Conservation (phyloP, 1,284 basidiomycete species). For the Phellinidium pouzarii region DNA sequence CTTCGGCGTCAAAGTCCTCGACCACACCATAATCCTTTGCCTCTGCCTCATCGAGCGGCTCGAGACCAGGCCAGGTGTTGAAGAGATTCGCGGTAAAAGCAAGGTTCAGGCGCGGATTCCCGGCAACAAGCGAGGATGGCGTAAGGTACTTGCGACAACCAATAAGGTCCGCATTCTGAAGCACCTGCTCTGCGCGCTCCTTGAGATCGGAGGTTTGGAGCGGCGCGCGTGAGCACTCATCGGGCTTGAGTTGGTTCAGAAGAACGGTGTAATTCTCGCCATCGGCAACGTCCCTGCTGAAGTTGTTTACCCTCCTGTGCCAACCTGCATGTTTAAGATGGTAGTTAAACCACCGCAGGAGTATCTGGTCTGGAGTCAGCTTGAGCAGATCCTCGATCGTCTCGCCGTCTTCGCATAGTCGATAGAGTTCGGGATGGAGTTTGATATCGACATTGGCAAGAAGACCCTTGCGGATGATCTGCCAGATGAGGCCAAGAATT, state of each 20-base stretch:
- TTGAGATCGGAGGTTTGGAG: constrained; percentile 81
- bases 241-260: constrained; percentile 91
- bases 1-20: constrained; percentile 98
- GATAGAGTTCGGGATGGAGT: constrained; percentile 93
- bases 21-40: constrained; percentile 78
- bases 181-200: constrained; percentile 84
- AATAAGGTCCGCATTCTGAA: constrained; percentile 90
- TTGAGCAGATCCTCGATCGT: constrained; percentile 93
- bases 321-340: constrained; percentile 95
- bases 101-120: constrained; percentile 97
- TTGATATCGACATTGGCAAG: constrained; percentile 97
- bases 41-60: constrained; percentile 87
- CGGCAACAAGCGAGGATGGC: constrained; percentile 82
- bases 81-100: constrained; percentile 98
- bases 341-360: constrained; percentile 98
- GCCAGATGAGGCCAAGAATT: constrained; percentile 98
- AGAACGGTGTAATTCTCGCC: constrained; percentile 97
- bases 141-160: constrained; percentile 96
- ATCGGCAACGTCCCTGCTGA: constrained; percentile 91
- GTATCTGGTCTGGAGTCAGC: constrained; percentile 93
- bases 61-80: constrained; percentile 94
- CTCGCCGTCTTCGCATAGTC: constrained; percentile 93
- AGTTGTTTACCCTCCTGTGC: constrained; percentile 93
- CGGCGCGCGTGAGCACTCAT: constrained; percentile 88
- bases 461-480: constrained; percentile 91